These are phyloP conservation scores for Niebla homalea DNA, from an alignment of 495 filamentous ascomycete genomes.

Conservation along the genomic window DNA sequence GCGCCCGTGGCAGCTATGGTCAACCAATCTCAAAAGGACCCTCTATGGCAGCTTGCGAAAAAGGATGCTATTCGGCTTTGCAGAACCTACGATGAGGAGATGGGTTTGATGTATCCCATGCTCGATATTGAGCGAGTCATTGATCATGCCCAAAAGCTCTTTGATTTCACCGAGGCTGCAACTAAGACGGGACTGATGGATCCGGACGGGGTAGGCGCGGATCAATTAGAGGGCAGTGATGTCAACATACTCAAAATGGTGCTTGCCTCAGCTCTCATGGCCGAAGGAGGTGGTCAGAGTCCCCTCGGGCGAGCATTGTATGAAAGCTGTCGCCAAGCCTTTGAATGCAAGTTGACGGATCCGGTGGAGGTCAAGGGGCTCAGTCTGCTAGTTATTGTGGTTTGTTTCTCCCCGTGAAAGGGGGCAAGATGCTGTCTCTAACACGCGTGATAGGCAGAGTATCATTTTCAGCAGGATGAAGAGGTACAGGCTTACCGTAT, in stretches of 20 bases:
- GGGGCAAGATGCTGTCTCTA: slow-evolving; percentile 10
- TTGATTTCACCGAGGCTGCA: slow-evolving; percentile 58
- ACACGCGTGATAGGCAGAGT: slow-evolving; percentile 50
- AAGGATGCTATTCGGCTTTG: slow-evolving; percentile 65
- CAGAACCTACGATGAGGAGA: slow-evolving; percentile 66
- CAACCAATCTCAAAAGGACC: slow-evolving; percentile 44
- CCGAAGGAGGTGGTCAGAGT: slow-evolving; percentile 65
- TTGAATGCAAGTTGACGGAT: slow-evolving; percentile 55
- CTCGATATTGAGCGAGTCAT: slow-evolving; percentile 55
- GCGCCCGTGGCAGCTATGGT: slow-evolving; percentile 21
- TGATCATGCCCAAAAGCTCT: slow-evolving; percentile 49
- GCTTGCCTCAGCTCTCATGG: slow-evolving; percentile 57
- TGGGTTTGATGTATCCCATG: slow-evolving; percentile 79
- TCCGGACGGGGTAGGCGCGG: slow-evolving; percentile 38
- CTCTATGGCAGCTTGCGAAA: slow-evolving; percentile 62
- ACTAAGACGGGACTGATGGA: slow-evolving; percentile 43
- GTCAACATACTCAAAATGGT: slow-evolving; percentile 67
- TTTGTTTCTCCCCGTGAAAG: slow-evolving; percentile 26
- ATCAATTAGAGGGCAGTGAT: slow-evolving; percentile 52
- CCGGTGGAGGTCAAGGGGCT: slow-evolving; percentile 54
- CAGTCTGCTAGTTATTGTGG: slow-evolving; percentile 57
- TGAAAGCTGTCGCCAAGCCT: slow-evolving; percentile 52
- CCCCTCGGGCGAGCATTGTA: slow-evolving; percentile 57
- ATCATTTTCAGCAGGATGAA: slow-evolving; percentile 73
- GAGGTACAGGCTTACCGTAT: slow-evolving; percentile 71